phyloP scores from a whole-genome alignment of 2,329 filamentous ascomycete genomes.

The Aureobasidium lini region DNA sequence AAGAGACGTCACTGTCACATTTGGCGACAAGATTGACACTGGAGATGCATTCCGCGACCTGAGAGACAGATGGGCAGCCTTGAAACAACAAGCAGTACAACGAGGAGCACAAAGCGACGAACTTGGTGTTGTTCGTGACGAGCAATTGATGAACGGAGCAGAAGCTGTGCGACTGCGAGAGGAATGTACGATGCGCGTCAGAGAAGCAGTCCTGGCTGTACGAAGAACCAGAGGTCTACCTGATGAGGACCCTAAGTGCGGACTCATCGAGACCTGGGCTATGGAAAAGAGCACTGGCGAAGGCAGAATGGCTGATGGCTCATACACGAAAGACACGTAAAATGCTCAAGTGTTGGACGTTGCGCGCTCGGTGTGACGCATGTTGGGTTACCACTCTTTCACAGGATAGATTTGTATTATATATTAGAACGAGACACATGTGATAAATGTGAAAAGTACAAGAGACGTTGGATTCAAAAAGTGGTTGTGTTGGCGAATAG shows the following conservation, averaged over 20 bases:
- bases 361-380: conserved; percentile 12
- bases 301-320: conserved; percentile 54
- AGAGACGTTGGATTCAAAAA: no score
- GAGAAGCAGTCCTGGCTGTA: conserved; percentile 73
- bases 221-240: conserved; percentile 63
- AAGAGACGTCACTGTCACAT: conserved; percentile 63
- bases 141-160: conserved; percentile 58
- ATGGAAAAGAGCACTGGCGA: conserved; percentile 46
- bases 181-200: conserved; percentile 70
- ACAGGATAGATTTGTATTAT: background rate
- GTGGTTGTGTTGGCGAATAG: background rate
- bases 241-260: conserved; percentile 71
- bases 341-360: background rate
- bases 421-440: background rate
- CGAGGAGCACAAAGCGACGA: conserved; percentile 22
- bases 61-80: conserved; percentile 62
- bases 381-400: background rate
- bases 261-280: conserved; percentile 74
- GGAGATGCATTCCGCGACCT: conserved; percentile 72
- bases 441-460: background rate
- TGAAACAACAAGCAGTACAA: conserved; percentile 49
- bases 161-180: conserved; percentile 71
- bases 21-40: conserved; percentile 69
- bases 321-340: conserved; percentile 51
- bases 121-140: conserved; percentile 57